Base-by-base conservation (phyloP, 2,329 filamentous ascomycete species). In the Eutypella sp. region DNA sequence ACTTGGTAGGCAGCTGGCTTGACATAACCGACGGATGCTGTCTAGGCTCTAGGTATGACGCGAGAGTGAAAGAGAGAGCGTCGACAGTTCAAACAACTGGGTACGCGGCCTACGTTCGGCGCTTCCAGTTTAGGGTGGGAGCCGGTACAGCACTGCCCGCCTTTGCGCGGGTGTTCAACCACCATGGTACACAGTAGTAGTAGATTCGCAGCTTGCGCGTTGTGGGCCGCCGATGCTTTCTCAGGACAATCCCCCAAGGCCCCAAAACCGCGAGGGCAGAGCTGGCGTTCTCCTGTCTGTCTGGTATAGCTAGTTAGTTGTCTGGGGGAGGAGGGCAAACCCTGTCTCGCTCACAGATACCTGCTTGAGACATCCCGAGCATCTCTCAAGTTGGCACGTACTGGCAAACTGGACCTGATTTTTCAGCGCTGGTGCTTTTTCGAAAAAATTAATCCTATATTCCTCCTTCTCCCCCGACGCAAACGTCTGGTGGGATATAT, bases 271-370 rank as follows among this genome's bases (percentile, higher is more conserved):
- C n/a, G n/a, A n/a, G n/a, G n/a, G n/a, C n/a, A n/a, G n/a, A n/a
- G n/a, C n/a, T n/a, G n/a, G n/a, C n/a, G n/a, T n/a, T n/a, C n/a
- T n/a, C n/a, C n/a, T n/a, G n/a, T n/a, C n/a, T n/a, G n/a, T n/a
- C n/a, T n/a, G n/a, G n/a, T n/a, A n/a, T n/a, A n/a, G n/a, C n/a
- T n/a, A n/a, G n/a, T n/a, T n/a, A n/a, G n/a, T n/a, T n/a, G n/a
- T n/a, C n/a, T n/a, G n/a, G n/a, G n/a, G n/a, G n/a, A n/a, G n/a
- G 66, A 63, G 59, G 58, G 45, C 45, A 53, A 63, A 57, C 62
- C 66, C 60, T 67, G 65, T n/a, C 57, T 61, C 55, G 55, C 57
- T 65, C 58, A 62, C 57, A 64, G 58, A 68, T 67, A 63, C 67
- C 63, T 55, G 61, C 61, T 62, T 61, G 69, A n/a, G n/a, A n/a